Base-by-base conservation (phyloP, 2,329 filamentous ascomycete species). In the Anthostomella pinea region DNA sequence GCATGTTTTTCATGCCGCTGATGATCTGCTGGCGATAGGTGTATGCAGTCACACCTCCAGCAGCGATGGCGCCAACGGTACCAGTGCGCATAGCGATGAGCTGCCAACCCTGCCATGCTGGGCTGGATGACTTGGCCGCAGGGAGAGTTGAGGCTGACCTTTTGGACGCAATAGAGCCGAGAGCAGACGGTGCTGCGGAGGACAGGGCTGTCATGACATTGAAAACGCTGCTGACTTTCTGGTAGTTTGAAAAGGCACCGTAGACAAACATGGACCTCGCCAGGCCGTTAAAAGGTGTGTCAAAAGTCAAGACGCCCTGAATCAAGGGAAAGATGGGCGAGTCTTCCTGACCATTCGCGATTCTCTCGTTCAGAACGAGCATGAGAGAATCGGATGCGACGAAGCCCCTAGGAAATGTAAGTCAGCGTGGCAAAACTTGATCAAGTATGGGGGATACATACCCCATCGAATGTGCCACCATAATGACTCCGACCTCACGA, bases 401-500 rank as follows among this genome's bases (percentile, higher is more conserved):
- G 46, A 95, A 93, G 23, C 89, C 89, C 26, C 72, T 75, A 33
- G 2, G 9, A 31, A 90, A 87, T 27, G 85, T 38, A 62, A 70
- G 40, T 9, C 3, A 11, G 9, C 19, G 6, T 3, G 16, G 8
- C 2, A 3, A 7, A 9, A 7, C 11, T 30, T 15, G 27, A 5
- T 4, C 13, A 11, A 16, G 16, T 8, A 16, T 18, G 10, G 15
- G 23, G 11, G 4, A 32, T 1, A 3, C 7, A 45, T 52, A 73
- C 72, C 83, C 83, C 83, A 81, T 95, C 3, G 85, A 90, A 60
- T 95, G 89, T 2, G 88, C 88, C 17, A 93, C 71, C 1, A 95
- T 70, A 24, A 95, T 70, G 3, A 88, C 84, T 40, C 83, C 83
- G 7, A 95, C 86, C 1, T 82, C 81, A n/a, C 85, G 81, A 49